Evolutionary conservation across 306 rosid species (phyloP).

Genomic region (Dryas alaskensis): DNA sequence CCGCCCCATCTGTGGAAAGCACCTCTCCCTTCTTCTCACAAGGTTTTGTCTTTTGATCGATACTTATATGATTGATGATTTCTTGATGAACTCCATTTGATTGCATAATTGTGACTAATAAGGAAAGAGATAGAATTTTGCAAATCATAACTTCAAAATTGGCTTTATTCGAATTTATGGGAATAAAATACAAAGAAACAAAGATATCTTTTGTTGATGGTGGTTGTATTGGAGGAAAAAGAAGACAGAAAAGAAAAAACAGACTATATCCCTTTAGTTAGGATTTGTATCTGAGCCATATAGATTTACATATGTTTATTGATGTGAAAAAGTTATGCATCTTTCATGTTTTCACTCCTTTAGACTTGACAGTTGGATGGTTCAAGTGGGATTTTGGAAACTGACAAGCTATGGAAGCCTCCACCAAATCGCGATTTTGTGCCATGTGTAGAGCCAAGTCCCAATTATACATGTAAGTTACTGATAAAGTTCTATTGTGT

Average conservation of each 20-base stretch:
- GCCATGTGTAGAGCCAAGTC: slow-evolving; percentile 64
- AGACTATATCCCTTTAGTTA: background rate
- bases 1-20: slow-evolving; percentile 63
- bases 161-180: background rate
- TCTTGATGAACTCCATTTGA: background rate
- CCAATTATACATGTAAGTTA: slow-evolving; percentile 60
- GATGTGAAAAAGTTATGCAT: slow-evolving; percentile 38
- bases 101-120: background rate
- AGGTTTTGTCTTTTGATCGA: slow-evolving; percentile 56
- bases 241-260: background rate
- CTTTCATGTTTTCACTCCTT: slow-evolving; percentile 49
- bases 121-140: background rate
- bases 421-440: slow-evolving; percentile 62
- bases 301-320: slow-evolving; percentile 21
- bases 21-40: slow-evolving; percentile 56
- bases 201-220: background rate
- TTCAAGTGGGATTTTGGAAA: slow-evolving; percentile 38
- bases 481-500: slow-evolving; percentile 8
- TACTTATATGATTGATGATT: background rate
- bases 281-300: background rate
- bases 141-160: background rate
- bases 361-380: slow-evolving; percentile 53
- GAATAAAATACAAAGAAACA: background rate
- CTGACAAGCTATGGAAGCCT: slow-evolving; percentile 84
- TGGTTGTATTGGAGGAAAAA: background rate